Percentiles rank a stretch among this genome's conserved stretches.
Evolutionary conservation across 192 early-diverging fungal genomes (phyloP).

Genomic region (Funneliformis geosporum): DNA sequence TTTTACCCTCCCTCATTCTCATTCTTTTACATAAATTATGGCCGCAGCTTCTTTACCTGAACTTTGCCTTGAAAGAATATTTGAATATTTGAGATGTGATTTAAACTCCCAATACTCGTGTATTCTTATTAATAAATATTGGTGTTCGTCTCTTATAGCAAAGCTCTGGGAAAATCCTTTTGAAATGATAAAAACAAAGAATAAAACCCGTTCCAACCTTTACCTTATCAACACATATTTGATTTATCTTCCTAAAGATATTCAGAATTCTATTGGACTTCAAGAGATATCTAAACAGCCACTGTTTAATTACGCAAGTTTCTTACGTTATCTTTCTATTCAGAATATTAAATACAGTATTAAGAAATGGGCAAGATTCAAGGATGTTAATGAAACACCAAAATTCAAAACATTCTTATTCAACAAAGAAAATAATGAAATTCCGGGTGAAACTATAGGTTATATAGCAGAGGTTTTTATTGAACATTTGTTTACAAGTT

Average conservation of each 20-base stretch:
- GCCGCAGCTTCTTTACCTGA: background rate
- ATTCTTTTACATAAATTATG: background rate
- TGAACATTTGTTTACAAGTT: background rate
- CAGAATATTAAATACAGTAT: background rate
- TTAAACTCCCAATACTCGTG: background rate
- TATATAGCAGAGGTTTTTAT: background rate
- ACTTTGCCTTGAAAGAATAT: slow-evolving; percentile 3
- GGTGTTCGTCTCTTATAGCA: background rate
- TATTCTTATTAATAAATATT: background rate
- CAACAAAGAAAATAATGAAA: background rate
- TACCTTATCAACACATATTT: background rate
- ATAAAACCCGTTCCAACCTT: background rate
- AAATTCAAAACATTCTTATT: background rate
- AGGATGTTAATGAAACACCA: background rate
- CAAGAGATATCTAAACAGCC: background rate
- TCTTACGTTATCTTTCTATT: background rate
- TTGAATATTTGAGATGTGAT: slow-evolving; percentile 3
- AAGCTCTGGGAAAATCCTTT: background rate
- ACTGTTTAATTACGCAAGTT: background rate
- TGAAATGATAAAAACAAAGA: background rate
- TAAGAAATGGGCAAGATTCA: background rate
- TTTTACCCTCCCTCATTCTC: background rate
- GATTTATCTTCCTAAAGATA: background rate
- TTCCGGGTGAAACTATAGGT: background rate
- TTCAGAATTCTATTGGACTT: background rate